phyloP scores from a whole-genome alignment of 345 rosid genomes.

The Turritis glabra region DNA sequence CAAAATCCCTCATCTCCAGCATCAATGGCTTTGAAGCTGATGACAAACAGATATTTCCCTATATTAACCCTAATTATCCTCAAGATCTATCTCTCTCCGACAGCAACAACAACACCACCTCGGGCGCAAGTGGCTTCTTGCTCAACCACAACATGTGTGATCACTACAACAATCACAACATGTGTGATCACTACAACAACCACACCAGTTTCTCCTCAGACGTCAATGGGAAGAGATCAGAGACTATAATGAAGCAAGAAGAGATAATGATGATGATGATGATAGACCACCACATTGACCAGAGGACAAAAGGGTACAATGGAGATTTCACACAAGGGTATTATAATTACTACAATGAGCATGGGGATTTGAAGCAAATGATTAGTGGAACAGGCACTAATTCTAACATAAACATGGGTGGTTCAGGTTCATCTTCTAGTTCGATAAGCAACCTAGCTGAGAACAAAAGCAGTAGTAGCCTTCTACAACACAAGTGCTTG shows the following conservation, averaged over 20 bases:
- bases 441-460: constrained; percentile 51
- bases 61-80: constrained; percentile 29
- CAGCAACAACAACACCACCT: constrained; percentile 24
- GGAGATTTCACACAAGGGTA: constrained; percentile 42
- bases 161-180: constrained; percentile 47
- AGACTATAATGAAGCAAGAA: constrained; percentile 63
- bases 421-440: constrained; percentile 33
- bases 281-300: constrained; percentile 38
- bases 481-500: constrained; percentile 52
- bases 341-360: constrained; percentile 36
- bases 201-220: constrained; percentile 48
- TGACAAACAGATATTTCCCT: constrained; percentile 23
- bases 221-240: constrained; percentile 58
- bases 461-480: constrained; percentile 52
- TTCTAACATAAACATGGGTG: constrained; percentile 38
- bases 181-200: constrained; percentile 64
- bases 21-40: constrained; percentile 30
- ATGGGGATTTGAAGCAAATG: constrained; percentile 70
- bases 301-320: constrained; percentile 42
- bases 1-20: constrained; percentile 34
- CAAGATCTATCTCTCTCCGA: constrained; percentile 20
- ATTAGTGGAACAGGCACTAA: constrained; percentile 48
- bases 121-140: constrained; percentile 28
- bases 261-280: constrained; percentile 41
- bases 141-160: constrained; percentile 50